phyloP scores from a whole-genome alignment of 2,329 filamentous ascomycete genomes.

The Thermoascus crustaceus region DNA sequence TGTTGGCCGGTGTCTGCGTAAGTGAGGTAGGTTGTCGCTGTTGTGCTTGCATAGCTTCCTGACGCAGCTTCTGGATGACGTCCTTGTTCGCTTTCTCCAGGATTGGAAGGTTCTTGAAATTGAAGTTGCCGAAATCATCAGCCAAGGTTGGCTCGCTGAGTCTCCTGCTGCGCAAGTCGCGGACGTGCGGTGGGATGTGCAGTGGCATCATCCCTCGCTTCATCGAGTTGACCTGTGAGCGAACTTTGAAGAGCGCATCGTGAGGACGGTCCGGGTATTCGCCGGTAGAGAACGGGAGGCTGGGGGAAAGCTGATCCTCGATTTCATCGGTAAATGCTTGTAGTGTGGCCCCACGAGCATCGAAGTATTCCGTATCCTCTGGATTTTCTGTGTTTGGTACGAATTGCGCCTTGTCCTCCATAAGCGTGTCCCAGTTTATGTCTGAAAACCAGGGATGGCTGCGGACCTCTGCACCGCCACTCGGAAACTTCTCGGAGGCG shows the following conservation, averaged over 20 bases:
- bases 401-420: conserved; percentile 95
- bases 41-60: conserved; percentile 72
- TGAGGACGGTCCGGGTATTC: conserved; percentile 88
- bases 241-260: conserved; percentile 83
- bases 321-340: conserved; percentile 91
- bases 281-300: conserved; percentile 57
- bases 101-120: conserved; percentile 94
- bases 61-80: conserved; percentile 89
- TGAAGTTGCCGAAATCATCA: conserved; percentile 93
- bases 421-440: conserved; percentile 78
- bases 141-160: conserved; percentile 81
- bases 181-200: conserved; percentile 92
- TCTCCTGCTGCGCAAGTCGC: conserved; percentile 77
- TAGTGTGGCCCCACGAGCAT: conserved; percentile 80
- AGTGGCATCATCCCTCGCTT: conserved; percentile 91
- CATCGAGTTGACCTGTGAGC: conserved; percentile 75
- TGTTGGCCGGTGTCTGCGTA: conserved; percentile 32
- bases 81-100: conserved; percentile 98
- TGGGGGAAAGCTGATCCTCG: conserved; percentile 75
- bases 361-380: conserved; percentile 97
- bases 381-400: conserved; percentile 87
- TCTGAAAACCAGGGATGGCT: conserved; percentile 81
- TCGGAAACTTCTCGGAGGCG: conserved; percentile 68
- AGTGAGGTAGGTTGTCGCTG: conserved; percentile 39
- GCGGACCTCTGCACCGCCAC: conserved; percentile 85